phyloP scores from a whole-genome alignment of 805 yeast species.

The Wickerhamiella sergipiensis region DNA sequence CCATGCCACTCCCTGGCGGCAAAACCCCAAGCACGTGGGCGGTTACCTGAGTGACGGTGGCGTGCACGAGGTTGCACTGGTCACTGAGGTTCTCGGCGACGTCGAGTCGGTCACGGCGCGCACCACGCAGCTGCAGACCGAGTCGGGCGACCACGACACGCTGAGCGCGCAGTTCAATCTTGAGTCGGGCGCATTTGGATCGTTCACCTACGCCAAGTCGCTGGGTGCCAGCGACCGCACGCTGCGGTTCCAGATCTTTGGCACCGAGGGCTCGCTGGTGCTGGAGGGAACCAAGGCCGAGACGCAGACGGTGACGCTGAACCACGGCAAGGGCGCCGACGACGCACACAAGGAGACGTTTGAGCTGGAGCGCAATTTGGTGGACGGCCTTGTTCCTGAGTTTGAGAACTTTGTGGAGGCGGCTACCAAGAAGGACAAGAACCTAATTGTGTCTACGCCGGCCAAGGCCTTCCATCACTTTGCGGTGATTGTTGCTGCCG shows the following conservation, averaged over 20 bases:
- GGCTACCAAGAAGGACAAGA: conserved; percentile 47
- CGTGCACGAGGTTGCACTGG: conserved; percentile 82
- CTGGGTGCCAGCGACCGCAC: conserved; percentile 70
- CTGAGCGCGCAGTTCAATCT: conserved; percentile 55
- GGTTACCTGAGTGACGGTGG: conserved; percentile 93
- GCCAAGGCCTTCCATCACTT: conserved; percentile 81
- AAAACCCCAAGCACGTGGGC: conserved; percentile 81
- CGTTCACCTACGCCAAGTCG: conserved; percentile 77
- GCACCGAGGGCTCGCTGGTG: conserved; percentile 61
- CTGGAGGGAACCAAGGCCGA: conserved; percentile 49
- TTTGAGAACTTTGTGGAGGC: conserved; percentile 46
- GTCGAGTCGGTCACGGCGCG: conserved; percentile 59
- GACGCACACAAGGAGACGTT: conserved; percentile 20
- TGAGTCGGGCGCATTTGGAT: conserved; percentile 56
- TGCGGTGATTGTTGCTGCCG: conserved; percentile 76
- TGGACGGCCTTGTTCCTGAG: conserved; percentile 46
- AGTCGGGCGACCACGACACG: conserved; percentile 73
- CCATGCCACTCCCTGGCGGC: conserved; percentile 69
- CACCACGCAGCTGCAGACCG: conserved; percentile 62
- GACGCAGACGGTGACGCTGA: conserved; percentile 15
- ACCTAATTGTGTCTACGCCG: conserved; percentile 45
- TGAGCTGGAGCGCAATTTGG: conserved; percentile 22
- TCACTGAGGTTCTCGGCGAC: conserved; percentile 69
- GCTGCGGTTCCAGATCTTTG: conserved; percentile 56
- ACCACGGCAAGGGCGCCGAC: conserved; percentile 18